Evolutionary conservation across 108 stramenopile species (phyloP).

Genomic region (Poteriospumella lacustris): DNA sequence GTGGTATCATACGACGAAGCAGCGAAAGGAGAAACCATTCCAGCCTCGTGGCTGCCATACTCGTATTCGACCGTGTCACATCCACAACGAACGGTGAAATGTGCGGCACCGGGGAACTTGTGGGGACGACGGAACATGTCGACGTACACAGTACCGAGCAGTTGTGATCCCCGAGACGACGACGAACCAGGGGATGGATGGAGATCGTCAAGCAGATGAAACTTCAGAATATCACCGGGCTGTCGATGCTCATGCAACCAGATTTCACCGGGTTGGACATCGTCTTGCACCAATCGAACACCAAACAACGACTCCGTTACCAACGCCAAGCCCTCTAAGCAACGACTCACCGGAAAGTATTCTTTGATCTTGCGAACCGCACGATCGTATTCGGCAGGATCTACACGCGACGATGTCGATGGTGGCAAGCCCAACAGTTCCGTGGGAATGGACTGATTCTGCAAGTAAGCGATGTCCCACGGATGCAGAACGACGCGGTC

Average conservation of each 20-base stretch:
- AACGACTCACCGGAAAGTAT: constrained; percentile 69
- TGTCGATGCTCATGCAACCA: constrained; percentile 57
- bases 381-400: neutral
- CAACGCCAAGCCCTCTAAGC: constrained; percentile 63
- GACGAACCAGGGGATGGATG: too few relatives aligned
- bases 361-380: constrained; percentile 28
- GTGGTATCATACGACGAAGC: too few relatives aligned
- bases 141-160: constrained; percentile 79
- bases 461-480: constrained; percentile 76
- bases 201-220: constrained; percentile 60
- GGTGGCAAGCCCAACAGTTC: constrained; percentile 40
- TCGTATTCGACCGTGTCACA: too few relatives aligned
- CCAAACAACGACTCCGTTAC: constrained; percentile 66
- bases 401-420: neutral
- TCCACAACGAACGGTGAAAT: constrained; percentile 93
- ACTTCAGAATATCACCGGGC: constrained; percentile 65
- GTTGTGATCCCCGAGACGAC: constrained; percentile 44
- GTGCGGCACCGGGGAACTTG: constrained; percentile 89
- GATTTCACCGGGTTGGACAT: constrained; percentile 58
- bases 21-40: too few relatives aligned
- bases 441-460: constrained; percentile 38
- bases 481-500: constrained; percentile 49
- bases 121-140: constrained; percentile 79
- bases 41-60: too few relatives aligned
- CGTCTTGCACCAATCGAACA: constrained; percentile 64